Percentiles rank a stretch among this genome's conserved stretches.
Evolutionary conservation across 2,329 filamentous ascomycete species (phyloP).

Genomic region (Ceratocystis colombiana): DNA sequence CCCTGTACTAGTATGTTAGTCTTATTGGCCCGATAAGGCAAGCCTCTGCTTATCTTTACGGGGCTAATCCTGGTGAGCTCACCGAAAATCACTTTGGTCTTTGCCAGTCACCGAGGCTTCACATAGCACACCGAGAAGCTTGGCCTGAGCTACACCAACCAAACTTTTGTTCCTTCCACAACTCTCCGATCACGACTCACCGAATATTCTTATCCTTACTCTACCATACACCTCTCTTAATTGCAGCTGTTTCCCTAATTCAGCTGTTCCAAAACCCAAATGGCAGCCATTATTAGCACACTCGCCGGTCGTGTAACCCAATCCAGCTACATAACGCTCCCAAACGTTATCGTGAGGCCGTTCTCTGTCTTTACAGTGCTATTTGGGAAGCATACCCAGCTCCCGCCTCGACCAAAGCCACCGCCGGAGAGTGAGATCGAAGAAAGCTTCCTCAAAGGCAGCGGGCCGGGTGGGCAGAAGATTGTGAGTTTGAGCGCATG

Average conservation of each 20-base stretch:
- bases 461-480: conserved; percentile 88
- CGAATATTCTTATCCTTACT: not conserved
- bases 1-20: not conserved
- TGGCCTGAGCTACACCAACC: not conserved
- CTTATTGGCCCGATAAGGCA: conserved; percentile 1
- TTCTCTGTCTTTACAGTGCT: conserved; percentile 1
- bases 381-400: conserved; percentile 39
- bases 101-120: not conserved
- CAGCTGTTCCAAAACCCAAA: not conserved
- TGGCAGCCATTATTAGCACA: not conserved
- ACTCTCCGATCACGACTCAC: not conserved
- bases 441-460: conserved; percentile 80
- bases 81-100: not conserved
- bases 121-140: not conserved
- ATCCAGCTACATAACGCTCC: conserved; percentile 13
- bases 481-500: conserved; percentile 48
- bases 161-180: not conserved
- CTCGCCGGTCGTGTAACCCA: not conserved
- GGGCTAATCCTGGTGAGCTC: not conserved
- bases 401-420: conserved; percentile 64
- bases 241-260: not conserved
- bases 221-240: not conserved
- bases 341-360: conserved; percentile 25
- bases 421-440: conserved; percentile 70
- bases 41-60: not conserved